Conservation (phyloP, 306 rosid species). For the Acacia acuminata region DNA sequence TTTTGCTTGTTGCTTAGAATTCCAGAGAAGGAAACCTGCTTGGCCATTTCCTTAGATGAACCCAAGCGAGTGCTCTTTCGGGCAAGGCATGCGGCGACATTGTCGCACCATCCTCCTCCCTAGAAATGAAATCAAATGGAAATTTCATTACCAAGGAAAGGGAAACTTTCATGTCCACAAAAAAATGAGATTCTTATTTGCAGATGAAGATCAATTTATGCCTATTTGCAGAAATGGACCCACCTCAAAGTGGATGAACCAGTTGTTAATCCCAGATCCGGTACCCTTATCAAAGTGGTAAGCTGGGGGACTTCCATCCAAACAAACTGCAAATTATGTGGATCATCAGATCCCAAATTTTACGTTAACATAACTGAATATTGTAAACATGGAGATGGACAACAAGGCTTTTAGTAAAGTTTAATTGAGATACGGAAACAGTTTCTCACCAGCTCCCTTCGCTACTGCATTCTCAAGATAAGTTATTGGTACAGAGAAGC, state of each 20-base stretch:
- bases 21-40: conserved; percentile 71
- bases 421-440: conserved; percentile 6
- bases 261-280: conserved; percentile 77
- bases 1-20: conserved; percentile 49
- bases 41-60: conserved; percentile 76
- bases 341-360: conserved; percentile 15
- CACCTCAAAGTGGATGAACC: conserved; percentile 90
- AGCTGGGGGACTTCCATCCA: conserved; percentile 98
- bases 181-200: neutral
- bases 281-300: conserved; percentile 75
- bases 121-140: conserved; percentile 34
- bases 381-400: neutral
- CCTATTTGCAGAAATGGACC: conserved; percentile 35
- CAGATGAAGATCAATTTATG: neutral
- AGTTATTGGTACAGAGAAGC: conserved; percentile 67
- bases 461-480: conserved; percentile 58
- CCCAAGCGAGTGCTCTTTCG: conserved; percentile 80
- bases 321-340: conserved; percentile 66
- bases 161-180: neutral
- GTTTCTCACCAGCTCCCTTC: conserved; percentile 87
- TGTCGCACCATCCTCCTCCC: conserved; percentile 99
- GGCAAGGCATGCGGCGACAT: conserved; percentile 74
- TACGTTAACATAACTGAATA: neutral
- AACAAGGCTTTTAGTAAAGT: neutral
- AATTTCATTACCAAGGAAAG: conserved; percentile 7